A percentile compares a stretch with the other conserved stretches of the same genome.
These are phyloP conservation scores for Xylaria telfairii DNA, from an alignment of 495 filamentous ascomycete genomes.

Conservation along the genomic window DNA sequence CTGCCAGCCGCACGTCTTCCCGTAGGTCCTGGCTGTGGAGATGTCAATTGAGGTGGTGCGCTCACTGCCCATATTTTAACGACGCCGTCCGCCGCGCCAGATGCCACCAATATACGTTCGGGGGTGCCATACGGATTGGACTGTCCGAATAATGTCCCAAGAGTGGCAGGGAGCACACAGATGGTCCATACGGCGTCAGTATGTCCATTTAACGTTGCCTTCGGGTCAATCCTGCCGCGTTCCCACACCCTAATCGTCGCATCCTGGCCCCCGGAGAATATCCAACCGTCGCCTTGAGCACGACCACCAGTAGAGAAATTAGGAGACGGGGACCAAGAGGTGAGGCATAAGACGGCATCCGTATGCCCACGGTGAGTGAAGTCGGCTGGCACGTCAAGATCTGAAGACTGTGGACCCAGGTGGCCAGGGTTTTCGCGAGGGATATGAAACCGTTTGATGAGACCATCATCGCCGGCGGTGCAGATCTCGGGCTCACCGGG, in stretches of 20 bases:
- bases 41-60: conserved; percentile 82
- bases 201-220: conserved; percentile 92
- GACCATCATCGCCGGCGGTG: conserved; percentile 93
- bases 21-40: conserved; percentile 65
- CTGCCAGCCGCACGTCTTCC: conserved; percentile 66
- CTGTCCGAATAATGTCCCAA: conserved; percentile 76
- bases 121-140: conserved; percentile 71
- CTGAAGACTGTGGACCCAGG: conserved; percentile 62
- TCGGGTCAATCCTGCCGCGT: conserved; percentile 88
- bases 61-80: conserved; percentile 95
- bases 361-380: conserved; percentile 94
- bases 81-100: conserved; percentile 87
- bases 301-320: conserved; percentile 88
- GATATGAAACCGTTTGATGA: conserved; percentile 95
- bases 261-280: conserved; percentile 96
- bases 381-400: conserved; percentile 89
- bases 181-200: conserved; percentile 96
- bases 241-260: conserved; percentile 95
- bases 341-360: conserved; percentile 85
- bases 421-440: conserved; percentile 70
- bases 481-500: conserved; percentile 95
- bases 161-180: conserved; percentile 87
- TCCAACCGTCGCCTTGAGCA: conserved; percentile 89
- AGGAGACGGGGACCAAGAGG: conserved; percentile 82
- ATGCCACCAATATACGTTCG: conserved; percentile 88